These are phyloP conservation scores for Saccharomycopsis capsularis DNA, from an alignment of 805 yeast genomes.

Conservation along the genomic window DNA sequence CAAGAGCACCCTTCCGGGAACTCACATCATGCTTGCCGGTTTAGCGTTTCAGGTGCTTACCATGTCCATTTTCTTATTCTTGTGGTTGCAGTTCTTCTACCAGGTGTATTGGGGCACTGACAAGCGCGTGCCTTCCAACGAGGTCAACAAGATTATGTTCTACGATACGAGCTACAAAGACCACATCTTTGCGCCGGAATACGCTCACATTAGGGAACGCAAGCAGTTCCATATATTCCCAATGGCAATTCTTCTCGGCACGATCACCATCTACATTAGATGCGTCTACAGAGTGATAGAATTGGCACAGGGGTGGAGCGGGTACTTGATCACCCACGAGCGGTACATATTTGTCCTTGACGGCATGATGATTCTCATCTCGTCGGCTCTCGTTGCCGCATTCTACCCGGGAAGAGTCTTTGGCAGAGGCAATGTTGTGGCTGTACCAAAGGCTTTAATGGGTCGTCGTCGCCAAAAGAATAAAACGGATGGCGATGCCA, in stretches of 20 bases:
- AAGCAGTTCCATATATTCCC: slow-evolving; percentile 38
- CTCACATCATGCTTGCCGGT: slow-evolving; percentile 69
- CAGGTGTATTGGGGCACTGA: slow-evolving; percentile 27
- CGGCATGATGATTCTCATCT: slow-evolving; percentile 52
- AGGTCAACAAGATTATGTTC: background rate
- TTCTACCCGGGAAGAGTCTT: slow-evolving; percentile 61
- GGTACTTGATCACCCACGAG: slow-evolving; percentile 56
- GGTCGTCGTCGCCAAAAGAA: no score
- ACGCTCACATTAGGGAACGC: slow-evolving; percentile 31
- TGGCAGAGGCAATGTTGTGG: slow-evolving; percentile 27
- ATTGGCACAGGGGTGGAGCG: slow-evolving; percentile 64
- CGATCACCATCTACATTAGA: slow-evolving; percentile 52
- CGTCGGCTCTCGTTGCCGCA: slow-evolving; percentile 36
- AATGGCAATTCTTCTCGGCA: slow-evolving; percentile 38
- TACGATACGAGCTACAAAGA: slow-evolving; percentile 15
- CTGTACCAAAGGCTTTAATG: slow-evolving; percentile 20
- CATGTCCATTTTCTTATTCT: slow-evolving; percentile 50
- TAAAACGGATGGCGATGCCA: no score
- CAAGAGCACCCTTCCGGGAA: slow-evolving; percentile 32
- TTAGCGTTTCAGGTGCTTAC: slow-evolving; percentile 66
- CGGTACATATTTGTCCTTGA: slow-evolving; percentile 53
- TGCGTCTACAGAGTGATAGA: slow-evolving; percentile 71
- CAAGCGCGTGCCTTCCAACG: background rate
- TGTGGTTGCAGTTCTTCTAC: slow-evolving; percentile 42
- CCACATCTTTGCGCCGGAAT: slow-evolving; percentile 31